phyloP scores from a whole-genome alignment of 306 rosid genomes.

The Fragaria nilgerrensis region DNA sequence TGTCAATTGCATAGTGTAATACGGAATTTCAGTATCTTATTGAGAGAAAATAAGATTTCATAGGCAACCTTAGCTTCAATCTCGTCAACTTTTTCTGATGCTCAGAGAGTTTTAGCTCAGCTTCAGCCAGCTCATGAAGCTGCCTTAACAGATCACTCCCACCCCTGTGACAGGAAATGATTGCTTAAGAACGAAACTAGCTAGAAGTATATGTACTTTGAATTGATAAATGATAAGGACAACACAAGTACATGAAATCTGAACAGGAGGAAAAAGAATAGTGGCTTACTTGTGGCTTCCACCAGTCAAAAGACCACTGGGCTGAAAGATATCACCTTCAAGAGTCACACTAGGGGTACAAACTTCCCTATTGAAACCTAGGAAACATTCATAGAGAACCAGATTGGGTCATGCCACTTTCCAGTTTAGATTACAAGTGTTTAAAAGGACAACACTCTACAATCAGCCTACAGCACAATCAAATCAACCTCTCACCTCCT shows the following conservation, averaged over 20 bases:
- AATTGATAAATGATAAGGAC: neutral
- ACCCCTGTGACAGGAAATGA: constrained; percentile 56
- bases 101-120: constrained; percentile 56
- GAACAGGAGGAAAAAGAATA: constrained; percentile 24
- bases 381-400: constrained; percentile 29
- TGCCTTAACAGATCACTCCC: constrained; percentile 81
- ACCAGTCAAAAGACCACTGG: constrained; percentile 96
- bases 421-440: constrained; percentile 1
- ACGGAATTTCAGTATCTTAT: neutral
- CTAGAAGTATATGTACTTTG: constrained; percentile 15
- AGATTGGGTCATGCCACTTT: constrained; percentile 22
- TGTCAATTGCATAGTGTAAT: neutral
- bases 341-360: constrained; percentile 86
- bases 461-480: neutral
- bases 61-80: constrained; percentile 69
- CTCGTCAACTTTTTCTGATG: constrained; percentile 69
- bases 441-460: neutral
- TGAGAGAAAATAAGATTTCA: constrained; percentile 1
- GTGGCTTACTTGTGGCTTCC: constrained; percentile 91
- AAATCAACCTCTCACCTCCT: constrained; percentile 59
- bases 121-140: constrained; percentile 77
- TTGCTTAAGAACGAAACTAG: constrained; percentile 17
- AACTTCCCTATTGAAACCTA: constrained; percentile 79
- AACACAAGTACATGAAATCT: constrained; percentile 11
- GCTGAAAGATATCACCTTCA: constrained; percentile 97